Conservation (phyloP, 257 asterid species). For the Ajuga chamaepitys region DNA sequence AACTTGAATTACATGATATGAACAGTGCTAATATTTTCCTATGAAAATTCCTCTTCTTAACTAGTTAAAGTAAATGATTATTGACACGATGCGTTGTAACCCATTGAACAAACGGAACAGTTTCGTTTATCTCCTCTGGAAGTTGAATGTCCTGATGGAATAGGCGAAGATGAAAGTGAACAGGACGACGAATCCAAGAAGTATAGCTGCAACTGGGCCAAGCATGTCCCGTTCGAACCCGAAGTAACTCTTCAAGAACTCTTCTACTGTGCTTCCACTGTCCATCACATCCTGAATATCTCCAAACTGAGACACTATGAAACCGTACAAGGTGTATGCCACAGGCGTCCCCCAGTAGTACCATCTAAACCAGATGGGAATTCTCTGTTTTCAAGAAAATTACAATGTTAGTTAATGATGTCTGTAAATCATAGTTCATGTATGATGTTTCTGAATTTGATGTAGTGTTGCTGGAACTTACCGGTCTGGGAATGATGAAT, state of each 20-base stretch:
- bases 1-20: too few species aligned
- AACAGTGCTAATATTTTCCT: slow-evolving; percentile 9
- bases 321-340: slow-evolving; percentile 35
- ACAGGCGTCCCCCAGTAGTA: slow-evolving; percentile 34
- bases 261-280: slow-evolving; percentile 10
- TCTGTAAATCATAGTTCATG: too few species aligned
- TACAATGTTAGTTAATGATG: neutral
- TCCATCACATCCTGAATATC: slow-evolving; percentile 17
- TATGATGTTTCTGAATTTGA: neutral
- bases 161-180: slow-evolving; percentile 28
- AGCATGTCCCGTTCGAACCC: slow-evolving; percentile 31
- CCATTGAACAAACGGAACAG: neutral
- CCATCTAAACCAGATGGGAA: slow-evolving; percentile 42
- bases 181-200: slow-evolving; percentile 23
- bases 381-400: slow-evolving; percentile 15
- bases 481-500: slow-evolving; percentile 32
- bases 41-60: neutral
- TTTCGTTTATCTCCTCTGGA: slow-evolving; percentile 18
- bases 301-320: slow-evolving; percentile 29
- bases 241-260: slow-evolving; percentile 21
- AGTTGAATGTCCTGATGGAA: slow-evolving; percentile 18
- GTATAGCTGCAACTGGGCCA: slow-evolving; percentile 24
- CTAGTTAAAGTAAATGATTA: neutral
- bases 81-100: neutral
- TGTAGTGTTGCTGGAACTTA: neutral